Base-by-base conservation (phyloP, 1,284 basidiomycete species). In the Pyrrhoderma noxium region DNA sequence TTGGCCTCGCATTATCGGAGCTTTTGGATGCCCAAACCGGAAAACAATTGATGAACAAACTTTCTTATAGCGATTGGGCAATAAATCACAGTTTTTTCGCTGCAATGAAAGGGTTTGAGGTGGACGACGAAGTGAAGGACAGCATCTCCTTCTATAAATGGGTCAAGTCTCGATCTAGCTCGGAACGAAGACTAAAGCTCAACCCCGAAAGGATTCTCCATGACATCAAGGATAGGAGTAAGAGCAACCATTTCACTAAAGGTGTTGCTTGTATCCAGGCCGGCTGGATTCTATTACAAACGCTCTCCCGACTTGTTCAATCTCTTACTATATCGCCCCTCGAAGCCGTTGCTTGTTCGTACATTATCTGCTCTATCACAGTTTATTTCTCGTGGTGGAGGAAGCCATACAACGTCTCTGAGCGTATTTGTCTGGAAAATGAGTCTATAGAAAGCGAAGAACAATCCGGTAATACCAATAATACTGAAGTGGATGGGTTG, bases 371-470 rank as follows among this genome's bases (percentile, higher is more conserved):
- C 13, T 22, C 34, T 19, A 46, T 43, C 13, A 21, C 45, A n/a
- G 0, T 37, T 16, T 51, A 58, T 18, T 4, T 8, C 9, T 44
- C 39, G 3, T 58, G 56, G 56, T 58, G 57, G 56, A 27, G 49
- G 11, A 58, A 58, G 45, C 56, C 56, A 27, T 44, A 39, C 8
- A 16, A 48, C 34, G 57, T 58, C 35, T 16, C 56, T 14, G 38
- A 37, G 13, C 16, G 56, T 8, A 45, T 45, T 7, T 56, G n/a
- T n/a, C n/a, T n/a, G n/a, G n/a, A n/a, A n/a, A n/a, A n/a, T n/a
- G n/a, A n/a, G n/a, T n/a, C n/a, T n/a, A n/a, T n/a, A n/a, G n/a
- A n/a, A n/a, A n/a, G n/a, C n/a, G n/a, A n/a, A n/a, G n/a, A n/a
- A n/a, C n/a, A n/a, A n/a, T n/a, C n/a, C n/a, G n/a, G n/a, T n/a